Base-by-base conservation (phyloP, 306 rosid genomes). In the Vicia sativa region DNA sequence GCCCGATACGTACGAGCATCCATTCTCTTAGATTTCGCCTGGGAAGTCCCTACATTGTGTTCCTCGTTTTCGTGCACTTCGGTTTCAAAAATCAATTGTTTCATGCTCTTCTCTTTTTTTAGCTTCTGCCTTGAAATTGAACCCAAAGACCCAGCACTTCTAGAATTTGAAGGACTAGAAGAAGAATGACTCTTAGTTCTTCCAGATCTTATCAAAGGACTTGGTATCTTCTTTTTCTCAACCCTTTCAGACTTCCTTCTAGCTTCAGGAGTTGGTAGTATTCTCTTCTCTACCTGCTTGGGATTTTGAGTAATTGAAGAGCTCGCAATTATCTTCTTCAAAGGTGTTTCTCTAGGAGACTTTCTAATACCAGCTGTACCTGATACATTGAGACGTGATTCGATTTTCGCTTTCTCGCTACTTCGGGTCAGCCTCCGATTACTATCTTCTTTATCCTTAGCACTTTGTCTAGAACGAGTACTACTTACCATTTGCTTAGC, bases 161-260 rank as follows among this genome's bases (percentile, higher is more conserved):
- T 85, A 74, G 86, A 77, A 45, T 79, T 80, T 37, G 86, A 81
- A 69, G 86, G 72, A 69, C 74, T 50, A 3, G 78, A 64, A 57
- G 68, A 18, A 58, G 81, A 59, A 18, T 35, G 63, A 19, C 74
- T 65, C 72, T 67, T 77, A 48, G 73, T 68, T 81, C 92, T 83
- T 65, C 77, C 82, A 0, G 91, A 86, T 80, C 83, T 78, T 80
- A 88, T 84, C 66, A 83, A 71, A 37, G 87, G 80, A 76, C 82
- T 87, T 26, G 79, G 84, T 26, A 52, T 60, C n/a, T 31, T 62
- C 81, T 68, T 76, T 57, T 75, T 75, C 70, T 71, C 89, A 78
- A 68, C 35, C 49, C 66, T 81, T 65, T 58, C 81, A 68, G 81
- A 64, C 62, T 79, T 82, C 75, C 73, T 72, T 41, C 53, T 68